Percentiles rank a stretch among this genome's conserved stretches.
phyloP scores from a whole-genome alignment of 2,329 filamentous ascomycete species.

The Sporothrix phasma region DNA sequence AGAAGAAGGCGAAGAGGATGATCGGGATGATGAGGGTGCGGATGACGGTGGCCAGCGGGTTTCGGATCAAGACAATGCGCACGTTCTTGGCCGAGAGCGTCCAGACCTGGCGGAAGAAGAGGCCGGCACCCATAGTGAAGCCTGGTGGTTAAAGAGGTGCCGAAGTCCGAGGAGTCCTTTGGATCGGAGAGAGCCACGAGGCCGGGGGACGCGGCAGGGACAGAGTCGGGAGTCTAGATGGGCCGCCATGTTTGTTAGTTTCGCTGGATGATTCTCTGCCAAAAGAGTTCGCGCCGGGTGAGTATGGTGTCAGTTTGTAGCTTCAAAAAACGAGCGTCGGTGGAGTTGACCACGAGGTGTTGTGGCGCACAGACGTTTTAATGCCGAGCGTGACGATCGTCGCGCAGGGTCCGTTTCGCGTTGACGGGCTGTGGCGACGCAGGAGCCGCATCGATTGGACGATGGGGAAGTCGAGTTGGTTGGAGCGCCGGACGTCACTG shows the following conservation, averaged over 20 bases:
- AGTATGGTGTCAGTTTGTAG: not conserved
- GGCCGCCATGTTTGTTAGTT: not conserved
- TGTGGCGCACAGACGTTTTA: not conserved
- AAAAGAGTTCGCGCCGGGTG: not conserved
- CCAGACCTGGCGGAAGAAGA: constrained; percentile 40
- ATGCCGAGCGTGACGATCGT: not conserved
- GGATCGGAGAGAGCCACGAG: too few species aligned
- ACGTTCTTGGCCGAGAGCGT: constrained; percentile 55
- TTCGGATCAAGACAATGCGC: constrained; percentile 46
- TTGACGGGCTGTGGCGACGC: not conserved
- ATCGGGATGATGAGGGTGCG: constrained; percentile 52
- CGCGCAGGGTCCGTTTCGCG: constrained; percentile 1
- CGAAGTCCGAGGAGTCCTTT: not conserved
- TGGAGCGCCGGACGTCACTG: too few species aligned
- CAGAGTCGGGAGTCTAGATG: not conserved
- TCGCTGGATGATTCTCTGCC: not conserved
- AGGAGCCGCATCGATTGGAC: not conserved
- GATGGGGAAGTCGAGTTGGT: not conserved
- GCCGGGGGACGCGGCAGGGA: not conserved
- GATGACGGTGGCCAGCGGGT: constrained; percentile 40
- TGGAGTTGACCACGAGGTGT: not conserved
- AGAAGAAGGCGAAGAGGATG: constrained; percentile 48
- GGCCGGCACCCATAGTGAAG: constrained; percentile 2
- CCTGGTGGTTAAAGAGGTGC: too few species aligned
- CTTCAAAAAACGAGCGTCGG: not conserved